Base-by-base conservation (phyloP, 768 basidiomycete species). In the Termitomyces sp. region DNA sequence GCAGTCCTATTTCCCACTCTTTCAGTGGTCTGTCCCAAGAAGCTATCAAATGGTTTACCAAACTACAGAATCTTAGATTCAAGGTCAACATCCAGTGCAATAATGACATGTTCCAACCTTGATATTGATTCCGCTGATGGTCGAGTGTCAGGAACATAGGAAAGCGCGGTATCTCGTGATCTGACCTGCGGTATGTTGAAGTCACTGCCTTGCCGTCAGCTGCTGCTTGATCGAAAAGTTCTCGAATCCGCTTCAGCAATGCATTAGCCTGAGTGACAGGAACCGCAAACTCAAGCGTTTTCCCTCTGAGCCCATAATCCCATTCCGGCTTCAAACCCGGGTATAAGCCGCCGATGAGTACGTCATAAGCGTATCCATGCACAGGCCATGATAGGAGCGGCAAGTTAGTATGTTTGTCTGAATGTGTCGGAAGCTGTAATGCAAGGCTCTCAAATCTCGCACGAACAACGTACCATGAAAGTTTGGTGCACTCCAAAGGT, bases 311-410 rank as follows among this genome's bases (percentile, higher is more conserved):
- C 36, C 65, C 62, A 58, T 74, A 73, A n/a, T 73, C 72, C 73
- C 74, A 74, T 55, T 74, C 70, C 0, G 74, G 67, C 9, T 60
- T 61, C 46, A 64, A 61, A 33, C 67, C 63, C 4, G 74, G 73
- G 55, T 73, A 75, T 8, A 73, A 61, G 4, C 72, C 73, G 33
- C 72, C 72, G 47, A 74, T 74, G 41, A 75, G 69, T n/a, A 74
- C 73, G 57, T 75, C 72, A 64, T 72, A 74, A 2, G 72, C 71
- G 52, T 68, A 72, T 3, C 74, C 71, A 56, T 68, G 58, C 13
- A 74, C 72, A 15, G 74, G 74, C 74, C 73, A 75, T 34, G 64
- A 64, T 41, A 75, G 55, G 15, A 73, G 63, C 1, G 70, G 68
- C 18, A 71, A 57, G 61, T 75, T 62, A 42, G 64, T 63, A 1